These are phyloP conservation scores for Friedmanniomyces endolithicus DNA, from an alignment of 495 filamentous ascomycete genomes.

Conservation along the genomic window DNA sequence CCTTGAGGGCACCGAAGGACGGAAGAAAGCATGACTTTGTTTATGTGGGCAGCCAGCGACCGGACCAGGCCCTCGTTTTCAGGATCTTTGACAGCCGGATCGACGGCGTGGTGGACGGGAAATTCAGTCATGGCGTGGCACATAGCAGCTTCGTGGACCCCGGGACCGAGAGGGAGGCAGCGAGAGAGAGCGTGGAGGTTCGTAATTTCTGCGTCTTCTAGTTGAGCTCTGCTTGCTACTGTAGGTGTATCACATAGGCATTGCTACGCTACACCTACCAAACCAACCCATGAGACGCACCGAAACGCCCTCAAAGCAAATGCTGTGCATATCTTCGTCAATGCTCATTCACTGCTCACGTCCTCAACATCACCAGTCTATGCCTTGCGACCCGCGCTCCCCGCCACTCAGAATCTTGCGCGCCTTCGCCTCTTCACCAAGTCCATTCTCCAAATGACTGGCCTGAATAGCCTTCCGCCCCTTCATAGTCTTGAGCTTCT, in stretches of 20 bases:
- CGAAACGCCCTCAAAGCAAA: no score
- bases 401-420: constrained; percentile 36
- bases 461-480: constrained; percentile 53
- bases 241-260: no score
- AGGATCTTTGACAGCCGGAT: constrained; percentile 1
- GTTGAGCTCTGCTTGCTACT: no score
- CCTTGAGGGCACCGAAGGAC: background rate
- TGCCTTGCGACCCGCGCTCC: constrained; percentile 38
- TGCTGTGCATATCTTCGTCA: no score
- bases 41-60: background rate
- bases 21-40: constrained; percentile 1
- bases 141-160: constrained; percentile 2
- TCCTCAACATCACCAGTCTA: constrained; percentile 50
- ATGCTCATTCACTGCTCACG: no score
- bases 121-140: background rate
- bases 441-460: constrained; percentile 35
- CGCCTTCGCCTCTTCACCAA: constrained; percentile 35
- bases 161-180: background rate
- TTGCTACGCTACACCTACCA: no score
- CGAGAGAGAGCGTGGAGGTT: constrained; percentile 1
- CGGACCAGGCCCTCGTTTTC: constrained; percentile 1
- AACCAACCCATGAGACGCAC: no score
- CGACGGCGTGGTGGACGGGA: background rate
- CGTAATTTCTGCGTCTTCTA: constrained; percentile 2
- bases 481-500: constrained; percentile 67